phyloP scores from a whole-genome alignment of 2,329 filamentous ascomycete species.

The Sordariomycetes sp. region DNA sequence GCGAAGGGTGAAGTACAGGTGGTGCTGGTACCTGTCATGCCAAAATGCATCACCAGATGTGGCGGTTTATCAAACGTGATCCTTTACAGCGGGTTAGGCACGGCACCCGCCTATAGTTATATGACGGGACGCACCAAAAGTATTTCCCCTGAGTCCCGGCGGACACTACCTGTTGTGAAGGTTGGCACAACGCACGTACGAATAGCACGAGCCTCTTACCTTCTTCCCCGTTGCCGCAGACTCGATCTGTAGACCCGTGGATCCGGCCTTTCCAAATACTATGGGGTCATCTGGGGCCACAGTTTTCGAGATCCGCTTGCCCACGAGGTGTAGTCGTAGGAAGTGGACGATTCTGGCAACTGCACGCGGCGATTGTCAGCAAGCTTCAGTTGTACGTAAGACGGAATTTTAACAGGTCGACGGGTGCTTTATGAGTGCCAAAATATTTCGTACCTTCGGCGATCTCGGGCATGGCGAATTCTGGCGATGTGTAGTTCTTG shows the following conservation, averaged over 20 bases:
- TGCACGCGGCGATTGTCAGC: conserved; percentile 13
- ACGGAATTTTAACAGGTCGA: background rate
- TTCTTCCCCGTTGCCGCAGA: conserved; percentile 63
- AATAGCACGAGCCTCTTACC: conserved; percentile 12
- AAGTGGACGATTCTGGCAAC: conserved; percentile 80
- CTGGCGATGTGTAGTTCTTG: background rate
- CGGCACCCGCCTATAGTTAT: background rate
- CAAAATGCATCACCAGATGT: conserved; percentile 82
- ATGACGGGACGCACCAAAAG: conserved; percentile 51
- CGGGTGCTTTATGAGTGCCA: background rate
- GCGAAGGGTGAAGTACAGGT: background rate
- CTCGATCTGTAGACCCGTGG: conserved; percentile 61
- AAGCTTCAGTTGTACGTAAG: background rate
- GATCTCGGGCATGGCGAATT: conserved; percentile 43
- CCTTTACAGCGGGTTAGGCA: conserved; percentile 13
- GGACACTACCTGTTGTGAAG: conserved; percentile 29
- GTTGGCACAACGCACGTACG: background rate
- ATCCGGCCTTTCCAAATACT: conserved; percentile 85
- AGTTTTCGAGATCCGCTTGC: conserved; percentile 61
- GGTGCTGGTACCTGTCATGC: conserved; percentile 42
- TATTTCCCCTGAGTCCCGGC: conserved; percentile 92
- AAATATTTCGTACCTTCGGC: conserved; percentile 33
- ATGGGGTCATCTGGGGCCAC: conserved; percentile 66
- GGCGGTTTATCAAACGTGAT: conserved; percentile 56
- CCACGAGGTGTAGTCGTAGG: conserved; percentile 70